Conservation (phyloP, 441 rosid genomes). For the Bocquillonia castaneifolia region DNA sequence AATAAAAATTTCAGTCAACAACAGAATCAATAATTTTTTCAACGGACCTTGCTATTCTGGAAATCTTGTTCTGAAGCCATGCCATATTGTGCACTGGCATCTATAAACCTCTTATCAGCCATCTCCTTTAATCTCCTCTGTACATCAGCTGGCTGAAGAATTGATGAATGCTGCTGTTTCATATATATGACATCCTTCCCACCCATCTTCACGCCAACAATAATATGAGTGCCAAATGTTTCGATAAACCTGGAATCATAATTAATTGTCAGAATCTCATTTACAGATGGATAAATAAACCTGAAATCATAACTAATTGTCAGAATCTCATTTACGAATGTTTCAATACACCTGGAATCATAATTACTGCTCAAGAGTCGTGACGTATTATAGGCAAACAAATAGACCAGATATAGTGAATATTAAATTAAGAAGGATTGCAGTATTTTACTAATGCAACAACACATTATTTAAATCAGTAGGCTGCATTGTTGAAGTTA, state of each 20-base stretch:
- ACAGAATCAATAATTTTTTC: conserved; percentile 10
- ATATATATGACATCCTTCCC: conserved; percentile 92
- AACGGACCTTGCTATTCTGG: conserved; percentile 57
- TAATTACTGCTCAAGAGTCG: conserved; percentile 1
- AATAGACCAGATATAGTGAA: not conserved
- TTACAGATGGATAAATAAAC: conserved; percentile 45
- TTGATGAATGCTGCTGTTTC: conserved; percentile 80
- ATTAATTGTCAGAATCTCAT: conserved; percentile 10
- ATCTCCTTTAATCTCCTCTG: conserved; percentile 74
- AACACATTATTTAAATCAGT: not conserved
- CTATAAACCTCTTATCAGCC: conserved; percentile 85
- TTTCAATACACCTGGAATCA: conserved; percentile 68
- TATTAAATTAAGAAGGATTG: not conserved
- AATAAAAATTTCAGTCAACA: too few species aligned
- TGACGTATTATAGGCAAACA: not conserved
- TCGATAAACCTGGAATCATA: conserved; percentile 65
- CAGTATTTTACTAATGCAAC: not conserved
- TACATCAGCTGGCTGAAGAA: conserved; percentile 68
- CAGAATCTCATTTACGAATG: conserved; percentile 41
- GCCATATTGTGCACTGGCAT: conserved; percentile 41
- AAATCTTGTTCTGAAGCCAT: conserved; percentile 44
- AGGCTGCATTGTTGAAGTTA: not conserved
- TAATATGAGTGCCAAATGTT: conserved; percentile 81
- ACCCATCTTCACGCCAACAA: conserved; percentile 91
- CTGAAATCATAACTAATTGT: conserved; percentile 34